Evolutionary conservation across 2,329 filamentous ascomycete genomes (phyloP).

Genomic region (Xylariomycetidae sp.): DNA sequence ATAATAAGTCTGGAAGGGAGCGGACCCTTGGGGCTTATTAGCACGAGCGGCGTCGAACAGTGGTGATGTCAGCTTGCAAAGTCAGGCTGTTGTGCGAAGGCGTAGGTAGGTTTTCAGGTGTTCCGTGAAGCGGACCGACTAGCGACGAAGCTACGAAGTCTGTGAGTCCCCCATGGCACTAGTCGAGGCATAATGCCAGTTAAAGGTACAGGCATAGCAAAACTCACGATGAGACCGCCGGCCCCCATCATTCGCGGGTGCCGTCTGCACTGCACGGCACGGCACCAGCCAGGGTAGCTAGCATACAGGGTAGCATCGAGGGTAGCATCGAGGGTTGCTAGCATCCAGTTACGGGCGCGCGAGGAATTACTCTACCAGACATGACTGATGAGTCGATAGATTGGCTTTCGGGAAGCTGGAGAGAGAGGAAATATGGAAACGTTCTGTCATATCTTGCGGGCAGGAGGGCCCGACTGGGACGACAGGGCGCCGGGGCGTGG

Average conservation of each 20-base stretch:
- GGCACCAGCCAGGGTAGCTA: no score
- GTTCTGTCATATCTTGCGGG: slow-evolving; percentile 7
- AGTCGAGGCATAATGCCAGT: no score
- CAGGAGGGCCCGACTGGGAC: slow-evolving; percentile 1
- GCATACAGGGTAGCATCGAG: not conserved
- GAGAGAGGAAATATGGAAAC: slow-evolving; percentile 12
- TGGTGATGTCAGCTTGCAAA: slow-evolving; percentile 25
- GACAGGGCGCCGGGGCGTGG: slow-evolving; percentile 2
- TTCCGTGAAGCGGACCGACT: slow-evolving; percentile 4
- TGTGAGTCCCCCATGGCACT: slow-evolving; percentile 8
- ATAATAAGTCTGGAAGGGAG: slow-evolving; percentile 1
- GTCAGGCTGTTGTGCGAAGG: not conserved
- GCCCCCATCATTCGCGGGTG: no score
- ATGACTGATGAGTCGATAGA: slow-evolving; percentile 1
- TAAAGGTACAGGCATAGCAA: no score
- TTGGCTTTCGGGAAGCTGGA: slow-evolving; percentile 17
- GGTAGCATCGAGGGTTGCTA: no score
- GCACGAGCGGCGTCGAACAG: slow-evolving; percentile 6
- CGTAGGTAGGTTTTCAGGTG: not conserved
- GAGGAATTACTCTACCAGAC: not conserved
- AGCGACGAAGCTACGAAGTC: slow-evolving; percentile 10
- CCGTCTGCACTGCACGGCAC: no score
- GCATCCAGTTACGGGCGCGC: not conserved
- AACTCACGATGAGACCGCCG: no score
- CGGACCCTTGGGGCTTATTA: not conserved